These are phyloP conservation scores for Lentinus brumalis DNA, from an alignment of 768 basidiomycete species.

Conservation along the genomic window DNA sequence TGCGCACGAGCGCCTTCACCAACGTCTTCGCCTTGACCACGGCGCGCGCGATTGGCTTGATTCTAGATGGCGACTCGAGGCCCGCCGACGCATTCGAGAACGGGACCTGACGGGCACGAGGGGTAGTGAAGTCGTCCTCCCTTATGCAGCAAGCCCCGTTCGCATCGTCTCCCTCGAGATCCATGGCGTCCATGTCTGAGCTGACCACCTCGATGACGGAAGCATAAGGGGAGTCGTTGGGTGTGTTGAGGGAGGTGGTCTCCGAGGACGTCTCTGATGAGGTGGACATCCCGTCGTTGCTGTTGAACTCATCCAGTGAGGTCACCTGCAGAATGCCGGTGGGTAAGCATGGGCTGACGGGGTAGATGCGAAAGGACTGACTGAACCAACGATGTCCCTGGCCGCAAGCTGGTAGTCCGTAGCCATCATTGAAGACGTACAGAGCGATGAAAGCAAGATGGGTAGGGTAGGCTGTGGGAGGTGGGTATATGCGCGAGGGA, in stretches of 20 bases:
- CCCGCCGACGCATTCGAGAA: neutral
- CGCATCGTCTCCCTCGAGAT: neutral
- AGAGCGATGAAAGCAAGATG: no score
- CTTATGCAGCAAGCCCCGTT: neutral
- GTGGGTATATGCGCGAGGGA: no score
- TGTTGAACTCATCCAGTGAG: neutral
- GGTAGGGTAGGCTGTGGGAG: no score
- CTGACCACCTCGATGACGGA: neutral
- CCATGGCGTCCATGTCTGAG: neutral
- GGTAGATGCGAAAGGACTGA: no score
- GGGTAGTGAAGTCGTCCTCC: neutral
- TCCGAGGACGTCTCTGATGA: neutral
- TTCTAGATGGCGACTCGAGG: neutral
- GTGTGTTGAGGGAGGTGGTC: neutral
- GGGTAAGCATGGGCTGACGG: no score
- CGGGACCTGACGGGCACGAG: neutral
- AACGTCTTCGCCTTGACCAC: constrained; percentile 13
- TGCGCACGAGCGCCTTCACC: constrained; percentile 6
- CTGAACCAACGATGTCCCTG: no score
- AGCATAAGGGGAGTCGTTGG: neutral
- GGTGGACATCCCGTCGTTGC: neutral
- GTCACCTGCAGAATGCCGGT: no score
- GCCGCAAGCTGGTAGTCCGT: no score
- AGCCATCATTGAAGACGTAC: no score
- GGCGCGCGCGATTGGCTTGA: constrained; percentile 1